phyloP scores from a whole-genome alignment of 305 asterid genomes.

The Fraxinus sp. region DNA sequence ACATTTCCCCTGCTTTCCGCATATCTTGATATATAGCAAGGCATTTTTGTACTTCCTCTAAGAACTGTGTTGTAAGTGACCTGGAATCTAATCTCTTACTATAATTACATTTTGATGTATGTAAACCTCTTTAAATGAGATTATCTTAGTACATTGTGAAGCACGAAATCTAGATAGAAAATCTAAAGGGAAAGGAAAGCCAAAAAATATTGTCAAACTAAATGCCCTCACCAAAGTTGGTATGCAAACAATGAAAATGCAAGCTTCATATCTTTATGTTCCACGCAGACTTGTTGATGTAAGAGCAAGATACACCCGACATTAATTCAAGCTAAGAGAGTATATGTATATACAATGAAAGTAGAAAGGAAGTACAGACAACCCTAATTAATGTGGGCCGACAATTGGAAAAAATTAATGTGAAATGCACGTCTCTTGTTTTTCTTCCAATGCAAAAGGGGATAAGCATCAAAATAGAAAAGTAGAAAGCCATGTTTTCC shows the following conservation, averaged over 20 bases:
- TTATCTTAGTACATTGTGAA: not conserved
- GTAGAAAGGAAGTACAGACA: too few relatives aligned
- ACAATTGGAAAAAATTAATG: too few relatives aligned
- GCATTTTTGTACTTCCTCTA: constrained; percentile 79
- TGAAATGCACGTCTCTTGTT: too few relatives aligned
- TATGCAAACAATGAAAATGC: constrained; percentile 68
- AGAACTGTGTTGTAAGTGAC: constrained; percentile 92
- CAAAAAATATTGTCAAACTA: constrained; percentile 1
- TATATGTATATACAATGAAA: too few relatives aligned
- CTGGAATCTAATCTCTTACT: constrained; percentile 38
- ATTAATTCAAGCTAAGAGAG: constrained; percentile 18
- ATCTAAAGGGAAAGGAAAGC: not conserved
- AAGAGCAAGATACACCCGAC: constrained; percentile 26
- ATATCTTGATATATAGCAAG: constrained; percentile 81
- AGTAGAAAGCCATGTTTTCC: too few relatives aligned
- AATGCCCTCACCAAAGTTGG: constrained; percentile 70
- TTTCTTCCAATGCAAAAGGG: too few relatives aligned
- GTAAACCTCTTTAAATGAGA: not conserved
- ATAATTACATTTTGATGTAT: not conserved
- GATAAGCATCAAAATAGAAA: too few relatives aligned
- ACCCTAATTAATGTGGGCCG: too few relatives aligned
- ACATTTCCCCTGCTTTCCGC: constrained; percentile 87
- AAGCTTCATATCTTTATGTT: constrained; percentile 51
- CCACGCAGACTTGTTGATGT: constrained; percentile 71
- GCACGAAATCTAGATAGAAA: not conserved